phyloP scores from a whole-genome alignment of 306 rosid species.

The Dalbergia cultrata region DNA sequence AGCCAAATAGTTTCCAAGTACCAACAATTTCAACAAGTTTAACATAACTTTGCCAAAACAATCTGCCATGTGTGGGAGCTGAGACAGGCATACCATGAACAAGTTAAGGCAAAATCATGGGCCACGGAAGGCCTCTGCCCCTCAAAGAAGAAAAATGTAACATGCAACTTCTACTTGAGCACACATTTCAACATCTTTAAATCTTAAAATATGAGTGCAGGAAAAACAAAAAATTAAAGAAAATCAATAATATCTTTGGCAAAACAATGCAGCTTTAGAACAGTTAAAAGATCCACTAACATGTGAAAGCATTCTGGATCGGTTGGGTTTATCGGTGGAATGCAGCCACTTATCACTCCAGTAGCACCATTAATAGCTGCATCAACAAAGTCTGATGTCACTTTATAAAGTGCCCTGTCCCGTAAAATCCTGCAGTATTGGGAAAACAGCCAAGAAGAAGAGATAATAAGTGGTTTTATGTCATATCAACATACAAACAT shows the following conservation, averaged over 20 bases:
- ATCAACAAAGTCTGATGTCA: conserved; percentile 98
- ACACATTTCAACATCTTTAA: conserved; percentile 23
- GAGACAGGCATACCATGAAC: conserved; percentile 25
- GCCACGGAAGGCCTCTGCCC: background rate
- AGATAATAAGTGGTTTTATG: conserved; percentile 30
- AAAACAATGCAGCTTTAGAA: conserved; percentile 22
- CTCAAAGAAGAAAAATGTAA: conserved; percentile 28
- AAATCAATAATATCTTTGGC: conserved; percentile 24
- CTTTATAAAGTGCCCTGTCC: conserved; percentile 98
- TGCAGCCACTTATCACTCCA: conserved; percentile 95
- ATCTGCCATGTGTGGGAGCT: conserved; percentile 13
- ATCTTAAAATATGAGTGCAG: conserved; percentile 24
- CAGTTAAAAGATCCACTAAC: conserved; percentile 65
- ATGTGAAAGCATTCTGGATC: conserved; percentile 99
- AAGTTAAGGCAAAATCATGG: conserved; percentile 2
- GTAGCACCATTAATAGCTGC: conserved; percentile 93
- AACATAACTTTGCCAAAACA: conserved; percentile 10
- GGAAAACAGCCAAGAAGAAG: conserved; percentile 32
- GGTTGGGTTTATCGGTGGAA: conserved; percentile 98
- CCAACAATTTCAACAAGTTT: conserved; percentile 4
- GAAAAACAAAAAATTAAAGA: background rate
- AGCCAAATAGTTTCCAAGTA: conserved; percentile 16
- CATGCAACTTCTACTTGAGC: conserved; percentile 30
- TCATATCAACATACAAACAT: conserved; percentile 39
- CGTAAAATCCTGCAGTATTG: conserved; percentile 79